phyloP scores from a whole-genome alignment of 495 filamentous ascomycete species.

The Paragyromitra xinjiangensis region DNA sequence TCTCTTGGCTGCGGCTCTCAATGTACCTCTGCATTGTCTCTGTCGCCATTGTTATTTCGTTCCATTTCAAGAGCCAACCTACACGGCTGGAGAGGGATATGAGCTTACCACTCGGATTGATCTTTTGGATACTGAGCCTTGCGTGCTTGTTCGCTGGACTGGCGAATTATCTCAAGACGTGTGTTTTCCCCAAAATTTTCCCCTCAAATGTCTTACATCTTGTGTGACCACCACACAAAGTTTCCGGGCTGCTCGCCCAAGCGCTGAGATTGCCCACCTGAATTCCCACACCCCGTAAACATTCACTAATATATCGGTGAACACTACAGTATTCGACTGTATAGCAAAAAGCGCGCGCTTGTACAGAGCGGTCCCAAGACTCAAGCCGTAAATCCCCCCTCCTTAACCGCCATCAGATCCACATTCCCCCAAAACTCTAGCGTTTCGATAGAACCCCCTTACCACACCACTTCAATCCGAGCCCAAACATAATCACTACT shows the following conservation, averaged over 20 bases:
- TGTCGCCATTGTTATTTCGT: slow-evolving; percentile 88
- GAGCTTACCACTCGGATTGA: slow-evolving; percentile 81
- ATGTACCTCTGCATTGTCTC: slow-evolving; percentile 91
- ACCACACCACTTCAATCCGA: background rate
- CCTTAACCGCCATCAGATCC: background rate
- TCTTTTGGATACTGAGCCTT: slow-evolving; percentile 86
- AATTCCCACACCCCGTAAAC: background rate
- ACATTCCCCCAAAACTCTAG: background rate
- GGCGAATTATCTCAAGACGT: slow-evolving; percentile 77
- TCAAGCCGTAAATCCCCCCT: slow-evolving; percentile 68
- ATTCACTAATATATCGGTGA: slow-evolving; percentile 2
- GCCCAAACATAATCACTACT: background rate
- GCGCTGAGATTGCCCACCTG: background rate
- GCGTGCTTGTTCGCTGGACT: slow-evolving; percentile 78
- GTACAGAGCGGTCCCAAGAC: slow-evolving; percentile 97
- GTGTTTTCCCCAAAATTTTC: background rate
- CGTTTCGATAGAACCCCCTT: background rate
- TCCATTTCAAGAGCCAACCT: slow-evolving; percentile 82
- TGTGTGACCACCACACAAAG: background rate
- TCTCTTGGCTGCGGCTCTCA: slow-evolving; percentile 91
- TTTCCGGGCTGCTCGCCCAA: background rate
- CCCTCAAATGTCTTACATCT: background rate
- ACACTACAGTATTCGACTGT: slow-evolving; percentile 76
- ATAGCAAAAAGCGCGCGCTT: slow-evolving; percentile 80
- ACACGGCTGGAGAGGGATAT: slow-evolving; percentile 74